A percentile compares a stretch with the other conserved stretches of the same genome.
These are phyloP conservation scores for Aphanomyces invadans DNA, from an alignment of 352 stramenopile species.

Conservation along the genomic window DNA sequence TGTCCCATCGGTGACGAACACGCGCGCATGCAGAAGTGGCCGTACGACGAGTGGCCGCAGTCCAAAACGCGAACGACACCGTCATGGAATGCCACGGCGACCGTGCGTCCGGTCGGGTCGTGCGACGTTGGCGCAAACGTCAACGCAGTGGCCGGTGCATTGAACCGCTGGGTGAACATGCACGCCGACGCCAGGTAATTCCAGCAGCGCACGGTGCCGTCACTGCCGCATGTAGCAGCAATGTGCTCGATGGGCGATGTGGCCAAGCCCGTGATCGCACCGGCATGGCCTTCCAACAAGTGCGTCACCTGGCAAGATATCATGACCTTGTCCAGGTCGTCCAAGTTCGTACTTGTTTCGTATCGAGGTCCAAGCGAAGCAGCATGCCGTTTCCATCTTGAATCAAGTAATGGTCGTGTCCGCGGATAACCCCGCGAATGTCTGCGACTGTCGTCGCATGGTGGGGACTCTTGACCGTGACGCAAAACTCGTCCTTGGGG, in stretches of 20 bases:
- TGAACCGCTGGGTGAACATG: conserved; percentile 32
- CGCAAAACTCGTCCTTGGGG: conserved; percentile 48
- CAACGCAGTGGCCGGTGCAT: conserved; percentile 46
- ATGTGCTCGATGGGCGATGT: conserved; percentile 84
- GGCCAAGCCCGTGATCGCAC: conserved; percentile 55
- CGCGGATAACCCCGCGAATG: conserved; percentile 57
- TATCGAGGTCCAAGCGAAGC: conserved; percentile 31
- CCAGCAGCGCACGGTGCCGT: conserved; percentile 81
- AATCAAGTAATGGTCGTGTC: conserved; percentile 42
- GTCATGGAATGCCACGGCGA: conserved; percentile 86
- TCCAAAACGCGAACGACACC: conserved; percentile 67
- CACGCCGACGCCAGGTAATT: conserved; percentile 67
- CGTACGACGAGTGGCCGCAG: conserved; percentile 18
- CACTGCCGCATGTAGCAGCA: conserved; percentile 69
- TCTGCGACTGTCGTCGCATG: conserved; percentile 27
- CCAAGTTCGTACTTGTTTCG: conserved; percentile 18
- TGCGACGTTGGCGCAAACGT: conserved; percentile 55
- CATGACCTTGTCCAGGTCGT: too few relatives aligned
- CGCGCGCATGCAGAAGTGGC: not conserved
- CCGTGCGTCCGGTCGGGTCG: conserved; percentile 50
- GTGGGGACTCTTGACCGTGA: conserved; percentile 38
- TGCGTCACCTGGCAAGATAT: conserved; percentile 10
- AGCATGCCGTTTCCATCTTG: conserved; percentile 50
- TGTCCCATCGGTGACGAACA: conserved; percentile 52
- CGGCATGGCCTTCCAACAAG: conserved; percentile 39